Base-by-base conservation (phyloP, 2,329 filamentous ascomycete species). In the Paramyrothecium sp. region DNA sequence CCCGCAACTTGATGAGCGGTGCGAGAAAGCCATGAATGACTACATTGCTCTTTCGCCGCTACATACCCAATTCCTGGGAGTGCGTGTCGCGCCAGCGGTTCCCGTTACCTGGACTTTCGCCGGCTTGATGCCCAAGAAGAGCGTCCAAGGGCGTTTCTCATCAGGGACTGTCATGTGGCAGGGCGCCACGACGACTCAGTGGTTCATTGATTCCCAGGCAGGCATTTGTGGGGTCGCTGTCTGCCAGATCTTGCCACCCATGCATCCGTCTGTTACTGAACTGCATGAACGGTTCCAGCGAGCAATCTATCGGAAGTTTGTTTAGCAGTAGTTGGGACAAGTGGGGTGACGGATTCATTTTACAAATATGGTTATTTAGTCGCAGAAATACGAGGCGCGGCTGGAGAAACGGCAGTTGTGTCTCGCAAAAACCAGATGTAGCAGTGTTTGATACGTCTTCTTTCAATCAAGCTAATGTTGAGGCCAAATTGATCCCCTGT, bases 1-100 rank as follows among this genome's bases (percentile, higher is more conserved):
- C 11, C 54, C 54, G 46, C 50, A 56, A 49, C 54, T 56, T 19
- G 54, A 52, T 33, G 50, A 56, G 54, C 19, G n/a, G n/a, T 51
- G 21, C n/a, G 53, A 54, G 41, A 30, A 54, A 23, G 53, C 41
- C 10, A 21, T 54, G n/a, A 54, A 54, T 38, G 41, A 54, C n/a
- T 54, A 48, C 44, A 47, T 54, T 13, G 53, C 41, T 3, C 38
- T 20, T 11, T 51, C 21, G 5, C 48, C 48, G 48, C 5, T 51
- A 11, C 21, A 51, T 26, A 51, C 48, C 10, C 19, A 51, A 16
- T 51, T 51, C n/a, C 48, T 51, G 26, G 48, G 48, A 7, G 10
- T 51, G 48, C 19, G 48, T 11, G 22, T 51, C 11, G 48, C 48
- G 11, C 48, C 48, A 10, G 5, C 7, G 19, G 19, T 11, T n/a